Evolutionary conservation across 2,329 filamentous ascomycete species (phyloP).

Genomic region (Aureobasidium pullulans): DNA sequence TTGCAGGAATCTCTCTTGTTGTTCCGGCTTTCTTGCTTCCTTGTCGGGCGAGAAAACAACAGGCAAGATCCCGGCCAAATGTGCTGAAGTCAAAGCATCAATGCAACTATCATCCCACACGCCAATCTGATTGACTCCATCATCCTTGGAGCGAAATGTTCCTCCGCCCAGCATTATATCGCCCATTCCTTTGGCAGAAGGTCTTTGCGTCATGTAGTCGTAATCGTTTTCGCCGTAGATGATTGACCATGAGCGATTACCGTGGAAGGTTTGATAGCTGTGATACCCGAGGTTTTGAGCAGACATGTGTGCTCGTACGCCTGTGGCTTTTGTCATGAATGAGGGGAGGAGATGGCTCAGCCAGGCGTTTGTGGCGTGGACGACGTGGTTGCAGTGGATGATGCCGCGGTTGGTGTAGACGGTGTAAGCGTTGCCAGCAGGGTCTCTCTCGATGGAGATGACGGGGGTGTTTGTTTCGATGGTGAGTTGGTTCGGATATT

Average conservation of each 20-base stretch:
- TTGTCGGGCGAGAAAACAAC: background rate
- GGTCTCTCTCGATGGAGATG: constrained; percentile 19
- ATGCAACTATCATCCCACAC: background rate
- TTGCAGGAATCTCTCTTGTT: background rate
- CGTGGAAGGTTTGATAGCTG: background rate
- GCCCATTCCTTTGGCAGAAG: background rate
- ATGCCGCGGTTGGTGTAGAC: constrained; percentile 16
- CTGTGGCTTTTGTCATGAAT: constrained; percentile 14
- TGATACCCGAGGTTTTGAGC: background rate
- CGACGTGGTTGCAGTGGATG: constrained; percentile 17
- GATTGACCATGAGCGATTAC: background rate
- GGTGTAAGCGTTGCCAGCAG: constrained; percentile 21
- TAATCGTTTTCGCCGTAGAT: background rate
- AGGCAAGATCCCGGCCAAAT: background rate
- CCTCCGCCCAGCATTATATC: background rate
- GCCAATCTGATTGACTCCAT: background rate
- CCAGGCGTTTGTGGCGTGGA: constrained; percentile 21
- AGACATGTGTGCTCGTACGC: background rate
- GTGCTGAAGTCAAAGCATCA: background rate
- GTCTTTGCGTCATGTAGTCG: background rate
- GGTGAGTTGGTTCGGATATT: constrained; percentile 14
- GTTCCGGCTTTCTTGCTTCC: background rate
- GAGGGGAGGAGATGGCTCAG: constrained; percentile 20
- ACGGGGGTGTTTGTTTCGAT: constrained; percentile 25
- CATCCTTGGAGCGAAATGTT: background rate